These are phyloP conservation scores for Saccharomyces hybrid DNA, from an alignment of 1,139 yeast genomes.

Conservation along the genomic window DNA sequence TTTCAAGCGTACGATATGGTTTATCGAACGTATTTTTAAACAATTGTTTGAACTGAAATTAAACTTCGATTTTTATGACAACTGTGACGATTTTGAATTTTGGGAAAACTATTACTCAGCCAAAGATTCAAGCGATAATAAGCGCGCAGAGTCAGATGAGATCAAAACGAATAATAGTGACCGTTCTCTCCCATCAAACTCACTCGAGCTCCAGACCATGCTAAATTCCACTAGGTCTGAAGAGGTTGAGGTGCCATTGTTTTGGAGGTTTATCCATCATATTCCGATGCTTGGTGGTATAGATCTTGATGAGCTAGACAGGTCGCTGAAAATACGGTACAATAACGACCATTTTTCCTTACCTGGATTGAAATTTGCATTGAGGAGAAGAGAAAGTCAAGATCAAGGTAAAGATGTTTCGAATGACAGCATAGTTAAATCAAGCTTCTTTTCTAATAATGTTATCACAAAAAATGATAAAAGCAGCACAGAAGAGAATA, in stretches of 20 bases:
- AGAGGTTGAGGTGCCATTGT: constrained; percentile 17
- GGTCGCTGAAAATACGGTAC: constrained; percentile 16
- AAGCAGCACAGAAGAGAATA: not conserved
- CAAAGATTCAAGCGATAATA: constrained; percentile 2
- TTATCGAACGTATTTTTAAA: constrained; percentile 16
- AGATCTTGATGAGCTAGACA: constrained; percentile 28
- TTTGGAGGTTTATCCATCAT: constrained; percentile 25
- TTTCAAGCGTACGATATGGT: constrained; percentile 26
- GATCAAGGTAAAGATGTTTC: not conserved
- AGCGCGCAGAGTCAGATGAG: constrained; percentile 1
- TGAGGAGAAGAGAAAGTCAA: constrained; percentile 6
- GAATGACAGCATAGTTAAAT: not conserved
- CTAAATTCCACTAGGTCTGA: constrained; percentile 2
- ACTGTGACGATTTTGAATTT: constrained; percentile 22
- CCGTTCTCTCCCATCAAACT: constrained; percentile 1
- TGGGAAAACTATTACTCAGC: constrained; percentile 21
- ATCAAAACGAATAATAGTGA: constrained; percentile 6
- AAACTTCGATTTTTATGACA: constrained; percentile 18
- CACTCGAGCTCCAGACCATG: constrained; percentile 1
- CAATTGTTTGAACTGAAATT: constrained; percentile 12
- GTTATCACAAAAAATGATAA: not conserved
- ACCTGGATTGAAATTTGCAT: constrained; percentile 22
- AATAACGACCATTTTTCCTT: constrained; percentile 18
- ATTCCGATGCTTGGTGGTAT: constrained; percentile 29
- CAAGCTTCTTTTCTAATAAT: not conserved